These are phyloP conservation scores for Monosporascus sp. DNA, from an alignment of 2,329 filamentous ascomycete species.

Conservation along the genomic window DNA sequence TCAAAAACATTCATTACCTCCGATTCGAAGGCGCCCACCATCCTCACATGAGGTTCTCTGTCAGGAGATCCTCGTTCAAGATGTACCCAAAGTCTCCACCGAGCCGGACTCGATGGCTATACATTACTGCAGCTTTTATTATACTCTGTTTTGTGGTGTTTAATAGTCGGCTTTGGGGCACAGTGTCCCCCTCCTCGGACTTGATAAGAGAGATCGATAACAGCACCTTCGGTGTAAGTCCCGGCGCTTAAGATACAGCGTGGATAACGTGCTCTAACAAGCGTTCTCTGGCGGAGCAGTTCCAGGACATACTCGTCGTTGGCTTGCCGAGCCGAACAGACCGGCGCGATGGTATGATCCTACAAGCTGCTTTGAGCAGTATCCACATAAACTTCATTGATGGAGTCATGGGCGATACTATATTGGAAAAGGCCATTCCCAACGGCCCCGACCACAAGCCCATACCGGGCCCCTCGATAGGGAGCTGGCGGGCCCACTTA, in stretches of 20 bases:
- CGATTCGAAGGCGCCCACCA: no score
- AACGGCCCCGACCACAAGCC: slow-evolving; percentile 8
- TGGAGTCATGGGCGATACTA: slow-evolving; percentile 22
- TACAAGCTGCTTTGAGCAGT: slow-evolving; percentile 29
- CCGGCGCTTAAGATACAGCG: background rate
- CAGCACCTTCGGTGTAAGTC: background rate
- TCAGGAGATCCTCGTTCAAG: no score
- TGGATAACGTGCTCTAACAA: background rate
- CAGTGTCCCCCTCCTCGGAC: no score
- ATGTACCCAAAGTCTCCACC: no score
- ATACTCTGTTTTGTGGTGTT: no score
- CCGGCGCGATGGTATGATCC: slow-evolving; percentile 28
- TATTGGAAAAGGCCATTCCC: slow-evolving; percentile 17
- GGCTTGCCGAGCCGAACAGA: slow-evolving; percentile 32
- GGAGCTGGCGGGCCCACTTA: slow-evolving; percentile 26
- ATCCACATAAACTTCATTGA: slow-evolving; percentile 30
- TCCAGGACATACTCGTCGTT: slow-evolving; percentile 34
- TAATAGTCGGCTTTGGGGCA: no score
- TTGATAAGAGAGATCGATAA: background rate
- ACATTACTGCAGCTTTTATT: no score
- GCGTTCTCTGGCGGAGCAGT: slow-evolving; percentile 7
- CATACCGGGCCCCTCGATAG: slow-evolving; percentile 6
- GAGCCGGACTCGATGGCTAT: no score
- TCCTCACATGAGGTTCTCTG: no score
- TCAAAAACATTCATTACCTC: no score